Percentiles rank a stretch among this genome's conserved stretches.
Conservation (phyloP, 2,329 filamentous ascomycete genomes). For the Sordariomycetes sp. region DNA sequence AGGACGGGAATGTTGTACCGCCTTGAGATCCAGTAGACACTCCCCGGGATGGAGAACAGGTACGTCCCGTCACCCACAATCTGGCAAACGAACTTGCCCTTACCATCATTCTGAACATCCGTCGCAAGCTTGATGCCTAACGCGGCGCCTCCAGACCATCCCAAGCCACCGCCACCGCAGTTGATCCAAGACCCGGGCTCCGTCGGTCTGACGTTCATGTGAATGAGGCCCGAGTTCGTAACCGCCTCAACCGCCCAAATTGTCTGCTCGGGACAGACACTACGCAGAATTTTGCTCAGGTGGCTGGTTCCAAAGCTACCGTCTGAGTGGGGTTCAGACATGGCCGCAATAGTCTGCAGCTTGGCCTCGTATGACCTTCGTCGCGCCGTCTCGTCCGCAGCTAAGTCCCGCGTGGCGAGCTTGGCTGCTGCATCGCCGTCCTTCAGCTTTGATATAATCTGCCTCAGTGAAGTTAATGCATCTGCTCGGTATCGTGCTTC, state of each 20-base stretch:
- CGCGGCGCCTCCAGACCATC: slow-evolving; percentile 66
- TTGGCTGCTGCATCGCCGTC: slow-evolving; percentile 29
- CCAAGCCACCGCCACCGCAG: slow-evolving; percentile 67
- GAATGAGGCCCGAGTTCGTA: slow-evolving; percentile 54
- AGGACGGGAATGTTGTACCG: slow-evolving; percentile 45
- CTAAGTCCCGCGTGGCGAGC: slow-evolving; percentile 14
- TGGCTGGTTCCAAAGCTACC: slow-evolving; percentile 32
- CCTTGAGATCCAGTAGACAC: slow-evolving; percentile 46
- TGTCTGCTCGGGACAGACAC: slow-evolving; percentile 31
- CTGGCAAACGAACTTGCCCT: slow-evolving; percentile 42
- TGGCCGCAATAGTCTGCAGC: slow-evolving; percentile 48
- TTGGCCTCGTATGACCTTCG: slow-evolving; percentile 48
- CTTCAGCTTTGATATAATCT: slow-evolving; percentile 56
- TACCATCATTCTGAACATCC: slow-evolving; percentile 24
- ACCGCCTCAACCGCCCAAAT: slow-evolving; percentile 71
- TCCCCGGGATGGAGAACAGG: slow-evolving; percentile 43
- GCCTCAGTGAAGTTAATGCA: slow-evolving; percentile 53
- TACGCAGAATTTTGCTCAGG: slow-evolving; percentile 11
- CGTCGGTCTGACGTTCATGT: slow-evolving; percentile 59
- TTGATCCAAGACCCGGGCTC: slow-evolving; percentile 66
- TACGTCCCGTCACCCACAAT: slow-evolving; percentile 50
- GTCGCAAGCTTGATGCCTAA: slow-evolving; percentile 65
- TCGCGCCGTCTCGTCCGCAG: slow-evolving; percentile 30
- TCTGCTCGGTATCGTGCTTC: slow-evolving; percentile 59
- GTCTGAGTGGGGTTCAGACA: slow-evolving; percentile 48